Evolutionary conservation across 2,329 filamentous ascomycete genomes (phyloP), one percentile per base, ranked within the genome.

Genomic region (Neofusicoccum ribis): DNA sequence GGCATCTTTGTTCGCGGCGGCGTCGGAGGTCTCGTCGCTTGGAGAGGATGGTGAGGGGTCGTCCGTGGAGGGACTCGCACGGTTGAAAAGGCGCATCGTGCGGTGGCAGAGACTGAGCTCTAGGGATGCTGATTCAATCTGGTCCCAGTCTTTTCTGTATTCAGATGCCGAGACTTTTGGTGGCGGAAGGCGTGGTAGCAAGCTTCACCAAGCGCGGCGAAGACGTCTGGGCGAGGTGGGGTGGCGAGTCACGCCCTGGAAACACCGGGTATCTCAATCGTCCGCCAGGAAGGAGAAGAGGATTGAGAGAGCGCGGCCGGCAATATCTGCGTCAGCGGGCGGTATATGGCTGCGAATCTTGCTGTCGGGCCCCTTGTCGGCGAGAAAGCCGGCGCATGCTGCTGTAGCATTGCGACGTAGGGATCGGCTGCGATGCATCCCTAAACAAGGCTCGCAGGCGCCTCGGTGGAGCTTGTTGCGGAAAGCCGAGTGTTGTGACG

Each of bases 141-240:
- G 9, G 34, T 7, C 11, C 2, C 9, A 14, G 51, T 14, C 3
- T 11, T 14, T 20, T n/a, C 17, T 9, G 2, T 4, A n/a, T 8
- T 43, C 11, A 39, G 20, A 23, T 47, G 43, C 44, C 11, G 20
- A 36, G 41, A 7, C 14, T 15, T 39, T 14, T n/a, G 37, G 34
- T 17, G 37, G 31, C 43, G 43, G 43, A 15, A 44, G 43, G n/a
- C 7, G 54, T 11, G 17, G 34, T 8, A 23, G 44, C 43, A 60
- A 60, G 56, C 56, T 60, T 60, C 39, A 36, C 31, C 56, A 60
- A 60, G 56, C 56, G 43, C 3, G 31, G 43, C 43, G 56, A 59
- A 59, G 56, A 46, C 5, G 56, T 34, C 56, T 60, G 20, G 56
- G 56, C 56, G n/a, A 23, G 17, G 27, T 11, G 31, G 20, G 56